Evolutionary conservation across 306 rosid species (phyloP).

Genomic region (Vigna nakashimae): DNA sequence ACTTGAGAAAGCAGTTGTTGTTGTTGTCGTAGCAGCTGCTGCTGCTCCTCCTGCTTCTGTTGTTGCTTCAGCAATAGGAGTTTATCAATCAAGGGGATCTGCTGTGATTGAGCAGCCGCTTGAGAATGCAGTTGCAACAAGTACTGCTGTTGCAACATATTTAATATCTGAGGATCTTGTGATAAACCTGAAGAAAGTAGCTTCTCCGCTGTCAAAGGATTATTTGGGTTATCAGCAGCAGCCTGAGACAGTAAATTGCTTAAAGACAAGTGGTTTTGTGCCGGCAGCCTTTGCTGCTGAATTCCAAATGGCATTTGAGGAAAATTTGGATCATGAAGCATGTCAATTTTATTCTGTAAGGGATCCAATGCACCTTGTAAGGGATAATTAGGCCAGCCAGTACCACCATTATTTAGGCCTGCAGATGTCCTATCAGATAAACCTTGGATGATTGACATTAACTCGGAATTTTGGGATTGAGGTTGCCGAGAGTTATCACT

Average conservation of each 20-base stretch:
- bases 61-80: slow-evolving; percentile 82
- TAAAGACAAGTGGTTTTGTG: slow-evolving; percentile 72
- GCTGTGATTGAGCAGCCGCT: slow-evolving; percentile 72
- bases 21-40: slow-evolving; percentile 73
- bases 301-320: slow-evolving; percentile 74
- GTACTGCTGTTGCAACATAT: slow-evolving; percentile 84
- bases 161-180: slow-evolving; percentile 88
- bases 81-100: slow-evolving; percentile 78
- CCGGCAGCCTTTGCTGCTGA: slow-evolving; percentile 80
- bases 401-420: slow-evolving; percentile 61
- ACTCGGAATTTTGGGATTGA: slow-evolving; percentile 69
- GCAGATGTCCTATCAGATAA: slow-evolving; percentile 70
- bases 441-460: slow-evolving; percentile 80
- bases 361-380: slow-evolving; percentile 72
- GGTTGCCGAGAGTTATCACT: slow-evolving; percentile 70
- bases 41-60: slow-evolving; percentile 90
- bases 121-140: slow-evolving; percentile 87
- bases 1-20: slow-evolving; percentile 89
- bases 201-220: slow-evolving; percentile 68
- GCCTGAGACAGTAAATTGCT: slow-evolving; percentile 63
- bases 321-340: slow-evolving; percentile 69
- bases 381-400: slow-evolving; percentile 80
- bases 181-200: slow-evolving; percentile 73
- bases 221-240: slow-evolving; percentile 66
- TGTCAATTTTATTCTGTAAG: slow-evolving; percentile 68